phyloP scores from a whole-genome alignment of 768 basidiomycete genomes.

The Tricholoma terreum region DNA sequence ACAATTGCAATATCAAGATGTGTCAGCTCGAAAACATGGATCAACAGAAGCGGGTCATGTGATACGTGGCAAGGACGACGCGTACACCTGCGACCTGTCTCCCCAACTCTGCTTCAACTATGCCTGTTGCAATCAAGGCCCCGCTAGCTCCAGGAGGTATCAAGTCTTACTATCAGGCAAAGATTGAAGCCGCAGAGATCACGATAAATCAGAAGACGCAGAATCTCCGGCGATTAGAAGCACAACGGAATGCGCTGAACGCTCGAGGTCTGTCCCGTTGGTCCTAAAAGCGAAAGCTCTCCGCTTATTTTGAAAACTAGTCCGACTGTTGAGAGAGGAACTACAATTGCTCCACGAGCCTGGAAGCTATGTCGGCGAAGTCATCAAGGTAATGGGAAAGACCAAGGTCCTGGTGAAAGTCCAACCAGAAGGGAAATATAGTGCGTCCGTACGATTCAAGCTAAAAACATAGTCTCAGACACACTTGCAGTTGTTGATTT shows the following conservation, averaged over 20 bases:
- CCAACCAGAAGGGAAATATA: slow-evolving; percentile 98
- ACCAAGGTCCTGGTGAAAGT: slow-evolving; percentile 98
- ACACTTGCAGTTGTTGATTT: slow-evolving; percentile 80
- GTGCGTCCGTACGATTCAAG: slow-evolving; percentile 43
- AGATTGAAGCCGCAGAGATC: slow-evolving; percentile 91
- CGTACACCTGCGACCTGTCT: slow-evolving; percentile 22
- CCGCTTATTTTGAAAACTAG: slow-evolving; percentile 35
- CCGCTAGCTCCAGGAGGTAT: slow-evolving; percentile 59
- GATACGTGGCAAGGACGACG: slow-evolving; percentile 23
- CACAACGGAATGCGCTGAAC: slow-evolving; percentile 95
- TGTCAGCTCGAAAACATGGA: neutral
- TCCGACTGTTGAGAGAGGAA: slow-evolving; percentile 88
- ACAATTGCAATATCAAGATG: too few species aligned
- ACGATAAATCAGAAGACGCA: slow-evolving; percentile 96
- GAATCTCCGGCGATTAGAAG: slow-evolving; percentile 92
- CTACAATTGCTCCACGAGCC: slow-evolving; percentile 92
- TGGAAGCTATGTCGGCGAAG: slow-evolving; percentile 95
- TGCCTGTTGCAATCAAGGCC: slow-evolving; percentile 37
- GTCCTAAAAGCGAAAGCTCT: neutral
- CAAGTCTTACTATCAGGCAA: slow-evolving; percentile 92
- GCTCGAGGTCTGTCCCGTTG: slow-evolving; percentile 65
- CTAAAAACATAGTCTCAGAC: neutral
- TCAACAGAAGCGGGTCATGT: slow-evolving; percentile 7
- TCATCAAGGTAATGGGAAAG: slow-evolving; percentile 99
- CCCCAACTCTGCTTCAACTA: slow-evolving; percentile 12